phyloP scores from a whole-genome alignment of 1,284 basidiomycete species.

The Rhodofomes roseus region DNA sequence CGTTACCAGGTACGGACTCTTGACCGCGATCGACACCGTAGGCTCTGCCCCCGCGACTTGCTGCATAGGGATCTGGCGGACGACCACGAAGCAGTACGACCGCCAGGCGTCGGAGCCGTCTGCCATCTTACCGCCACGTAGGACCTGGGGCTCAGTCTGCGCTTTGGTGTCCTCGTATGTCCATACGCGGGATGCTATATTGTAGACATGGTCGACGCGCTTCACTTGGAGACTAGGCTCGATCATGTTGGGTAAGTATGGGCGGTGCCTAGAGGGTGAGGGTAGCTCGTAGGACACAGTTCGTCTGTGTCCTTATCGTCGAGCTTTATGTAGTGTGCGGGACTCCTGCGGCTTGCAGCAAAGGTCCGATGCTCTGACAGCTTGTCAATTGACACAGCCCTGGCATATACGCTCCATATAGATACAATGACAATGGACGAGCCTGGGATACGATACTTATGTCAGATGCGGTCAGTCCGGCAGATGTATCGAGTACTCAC shows the following conservation, averaged over 20 bases:
- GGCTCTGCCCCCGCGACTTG: constrained; percentile 30
- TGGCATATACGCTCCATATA: no score
- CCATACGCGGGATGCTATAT: constrained; percentile 49
- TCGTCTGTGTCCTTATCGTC: neutral
- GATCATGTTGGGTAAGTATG: neutral
- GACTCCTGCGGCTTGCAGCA: no score
- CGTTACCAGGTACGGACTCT: constrained; percentile 51
- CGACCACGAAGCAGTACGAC: constrained; percentile 50
- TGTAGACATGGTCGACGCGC: constrained; percentile 54
- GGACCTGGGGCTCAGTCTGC: constrained; percentile 43
- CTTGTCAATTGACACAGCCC: neutral
- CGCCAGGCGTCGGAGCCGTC: constrained; percentile 48
- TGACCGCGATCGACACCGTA: constrained; percentile 48
- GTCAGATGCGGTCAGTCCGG: no score
- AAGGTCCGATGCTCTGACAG: no score
- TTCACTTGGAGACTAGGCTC: constrained; percentile 47
- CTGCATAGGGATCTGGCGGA: constrained; percentile 40
- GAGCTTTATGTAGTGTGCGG: neutral
- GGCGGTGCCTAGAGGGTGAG: neutral
- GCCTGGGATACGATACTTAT: no score
- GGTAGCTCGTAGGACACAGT: no score
- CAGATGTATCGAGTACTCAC: no score
- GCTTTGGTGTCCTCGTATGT: constrained; percentile 54
- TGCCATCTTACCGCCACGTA: constrained; percentile 15
- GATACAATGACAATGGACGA: no score